phyloP scores from a whole-genome alignment of 1,284 basidiomycete species.

The Malassezia slooffiae region DNA sequence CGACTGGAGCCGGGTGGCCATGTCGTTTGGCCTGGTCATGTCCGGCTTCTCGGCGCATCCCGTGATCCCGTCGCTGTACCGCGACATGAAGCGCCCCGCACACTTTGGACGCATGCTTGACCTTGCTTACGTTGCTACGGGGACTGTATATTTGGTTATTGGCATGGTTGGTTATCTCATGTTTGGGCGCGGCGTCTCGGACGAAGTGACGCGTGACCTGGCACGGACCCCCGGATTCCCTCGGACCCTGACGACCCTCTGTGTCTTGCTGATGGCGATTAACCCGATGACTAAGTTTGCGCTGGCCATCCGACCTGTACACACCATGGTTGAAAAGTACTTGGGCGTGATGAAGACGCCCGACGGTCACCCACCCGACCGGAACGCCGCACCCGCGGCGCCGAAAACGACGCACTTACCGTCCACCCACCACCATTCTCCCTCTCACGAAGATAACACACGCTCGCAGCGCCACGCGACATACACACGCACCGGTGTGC shows the following conservation, averaged over 20 bases:
- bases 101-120: conserved; percentile 74
- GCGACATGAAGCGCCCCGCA: conserved; percentile 76
- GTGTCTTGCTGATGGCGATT: conserved; percentile 80
- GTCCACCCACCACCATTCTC: no score
- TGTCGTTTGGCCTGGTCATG: conserved; percentile 78
- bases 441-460: no score
- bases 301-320: conserved; percentile 62
- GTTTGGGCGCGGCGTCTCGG: conserved; percentile 49
- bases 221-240: conserved; percentile 67
- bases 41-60: conserved; percentile 94
- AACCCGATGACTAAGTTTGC: conserved; percentile 69
- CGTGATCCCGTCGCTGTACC: conserved; percentile 75
- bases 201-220: conserved; percentile 80
- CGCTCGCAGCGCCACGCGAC: no score
- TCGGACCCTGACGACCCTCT: conserved; percentile 60
- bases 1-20: conserved; percentile 52
- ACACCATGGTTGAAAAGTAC: conserved; percentile 31
- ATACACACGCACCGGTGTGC: no score
- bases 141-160: conserved; percentile 64
- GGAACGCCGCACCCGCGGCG: no score
- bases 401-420: no score
- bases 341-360: conserved; percentile 1
- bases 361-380: no score
- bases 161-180: conserved; percentile 80
- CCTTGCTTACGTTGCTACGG: conserved; percentile 73